phyloP scores from a whole-genome alignment of 768 basidiomycete genomes.

The Termitomyces bulborhizus region DNA sequence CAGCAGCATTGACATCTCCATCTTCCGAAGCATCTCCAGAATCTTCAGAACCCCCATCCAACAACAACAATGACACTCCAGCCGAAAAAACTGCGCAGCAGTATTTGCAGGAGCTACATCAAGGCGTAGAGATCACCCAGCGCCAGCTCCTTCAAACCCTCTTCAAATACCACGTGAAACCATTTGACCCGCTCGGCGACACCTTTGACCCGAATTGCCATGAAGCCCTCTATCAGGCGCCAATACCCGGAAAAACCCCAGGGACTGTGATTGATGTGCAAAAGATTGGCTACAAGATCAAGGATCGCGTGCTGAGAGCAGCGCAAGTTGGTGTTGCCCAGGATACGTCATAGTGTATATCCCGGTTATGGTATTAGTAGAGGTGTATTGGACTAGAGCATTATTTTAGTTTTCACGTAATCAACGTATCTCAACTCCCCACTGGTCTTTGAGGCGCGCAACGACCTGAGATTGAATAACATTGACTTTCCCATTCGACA shows the following conservation, averaged over 20 bases:
- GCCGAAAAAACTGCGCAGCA: constrained; percentile 49
- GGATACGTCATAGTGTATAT: constrained; percentile 36
- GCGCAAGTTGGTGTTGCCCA: constrained; percentile 96
- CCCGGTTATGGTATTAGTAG: constrained; percentile 13
- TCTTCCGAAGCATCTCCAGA: constrained; percentile 20
- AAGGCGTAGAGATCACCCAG: constrained; percentile 90
- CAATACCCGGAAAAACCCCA: constrained; percentile 82
- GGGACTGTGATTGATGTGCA: constrained; percentile 89
- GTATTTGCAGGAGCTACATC: constrained; percentile 66
- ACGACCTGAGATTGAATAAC: constrained; percentile 62
- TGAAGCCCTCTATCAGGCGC: constrained; percentile 92
- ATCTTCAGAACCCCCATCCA: constrained; percentile 21
- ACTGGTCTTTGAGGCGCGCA: constrained; percentile 47
- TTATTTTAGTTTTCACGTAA: constrained; percentile 17
- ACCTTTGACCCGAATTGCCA: constrained; percentile 93
- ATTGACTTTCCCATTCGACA: constrained; percentile 89
- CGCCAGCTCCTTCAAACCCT: constrained; percentile 85
- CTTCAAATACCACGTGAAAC: constrained; percentile 86
- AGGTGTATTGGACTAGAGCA: constrained; percentile 15
- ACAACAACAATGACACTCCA: constrained; percentile 7
- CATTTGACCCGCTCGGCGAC: constrained; percentile 90
- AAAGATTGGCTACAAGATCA: constrained; percentile 90
- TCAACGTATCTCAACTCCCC: constrained; percentile 86
- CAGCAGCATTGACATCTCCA: constrained; percentile 31
- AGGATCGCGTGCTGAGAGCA: constrained; percentile 87